phyloP scores from a whole-genome alignment of 2,329 filamentous ascomycete species.

The Aspergillus sp. region DNA sequence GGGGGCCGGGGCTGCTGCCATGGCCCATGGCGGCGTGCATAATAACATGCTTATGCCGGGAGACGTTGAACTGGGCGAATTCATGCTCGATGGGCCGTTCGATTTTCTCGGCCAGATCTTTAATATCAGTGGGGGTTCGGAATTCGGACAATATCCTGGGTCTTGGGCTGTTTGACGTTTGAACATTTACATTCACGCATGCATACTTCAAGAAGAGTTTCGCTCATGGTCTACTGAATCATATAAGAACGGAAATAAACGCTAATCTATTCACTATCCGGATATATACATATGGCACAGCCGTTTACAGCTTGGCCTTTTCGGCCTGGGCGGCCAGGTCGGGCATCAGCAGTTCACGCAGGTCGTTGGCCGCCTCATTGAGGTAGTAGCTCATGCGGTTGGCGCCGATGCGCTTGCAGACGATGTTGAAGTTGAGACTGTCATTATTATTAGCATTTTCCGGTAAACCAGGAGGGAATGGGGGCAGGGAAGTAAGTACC shows the following conservation, averaged over 20 bases:
- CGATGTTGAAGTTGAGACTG: slow-evolving; percentile 95
- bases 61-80: too few relatives aligned
- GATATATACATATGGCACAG: not conserved
- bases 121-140: too few relatives aligned
- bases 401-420: slow-evolving; percentile 83
- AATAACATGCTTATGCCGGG: too few relatives aligned
- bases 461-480: not conserved
- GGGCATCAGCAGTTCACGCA: slow-evolving; percentile 76
- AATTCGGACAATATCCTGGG: too few relatives aligned
- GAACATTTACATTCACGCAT: too few relatives aligned
- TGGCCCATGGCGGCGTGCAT: too few relatives aligned
- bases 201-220: too few relatives aligned
- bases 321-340: slow-evolving; percentile 58
- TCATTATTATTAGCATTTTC: slow-evolving; percentile 7
- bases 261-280: not conserved
- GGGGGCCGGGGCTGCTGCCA: too few relatives aligned
- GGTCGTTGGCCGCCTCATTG: slow-evolving; percentile 83
- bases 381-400: slow-evolving; percentile 93
- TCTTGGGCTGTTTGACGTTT: too few relatives aligned
- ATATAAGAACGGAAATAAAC: not conserved
- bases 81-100: too few relatives aligned
- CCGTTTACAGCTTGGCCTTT: slow-evolving; percentile 74
- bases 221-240: too few relatives aligned
- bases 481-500: slow-evolving; percentile 41
- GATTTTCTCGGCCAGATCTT: too few relatives aligned